phyloP scores from a whole-genome alignment of 2,329 filamentous ascomycete species.

The Fusarium transvaalense region DNA sequence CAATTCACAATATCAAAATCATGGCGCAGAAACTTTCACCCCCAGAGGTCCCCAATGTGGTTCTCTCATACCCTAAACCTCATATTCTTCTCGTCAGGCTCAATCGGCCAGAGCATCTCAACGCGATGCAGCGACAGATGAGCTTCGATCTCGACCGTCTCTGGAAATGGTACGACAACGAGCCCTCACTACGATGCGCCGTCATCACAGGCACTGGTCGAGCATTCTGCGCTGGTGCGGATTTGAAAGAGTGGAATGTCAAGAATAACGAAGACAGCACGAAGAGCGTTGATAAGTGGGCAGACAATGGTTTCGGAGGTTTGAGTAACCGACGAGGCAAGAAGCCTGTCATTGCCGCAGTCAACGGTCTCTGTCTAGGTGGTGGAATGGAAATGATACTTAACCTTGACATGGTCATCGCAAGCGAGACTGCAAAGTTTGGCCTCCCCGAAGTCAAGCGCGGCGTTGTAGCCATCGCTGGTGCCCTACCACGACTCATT shows the following conservation, averaged over 20 bases:
- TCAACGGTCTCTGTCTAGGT: conserved; percentile 79
- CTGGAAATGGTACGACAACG: conserved; percentile 72
- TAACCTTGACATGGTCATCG: conserved; percentile 78
- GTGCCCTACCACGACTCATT: conserved; percentile 74
- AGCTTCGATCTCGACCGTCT: conserved; percentile 63
- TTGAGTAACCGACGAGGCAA: conserved; percentile 73
- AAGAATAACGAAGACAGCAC: conserved; percentile 52
- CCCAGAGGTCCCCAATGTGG: conserved; percentile 56
- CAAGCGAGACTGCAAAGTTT: conserved; percentile 67
- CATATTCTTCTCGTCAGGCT: conserved; percentile 71
- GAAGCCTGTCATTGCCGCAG: conserved; percentile 80
- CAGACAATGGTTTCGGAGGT: conserved; percentile 67
- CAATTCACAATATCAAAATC: conserved; percentile 20
- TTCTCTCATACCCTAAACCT: conserved; percentile 64
- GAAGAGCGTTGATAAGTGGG: conserved; percentile 57
- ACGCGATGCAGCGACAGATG: conserved; percentile 64
- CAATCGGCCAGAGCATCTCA: conserved; percentile 69
- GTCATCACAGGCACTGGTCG: conserved; percentile 72
- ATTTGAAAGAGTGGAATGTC: conserved; percentile 72
- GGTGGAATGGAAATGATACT: conserved; percentile 81
- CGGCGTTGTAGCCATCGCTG: conserved; percentile 77
- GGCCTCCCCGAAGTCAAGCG: conserved; percentile 77
- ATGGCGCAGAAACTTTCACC: conserved; percentile 53
- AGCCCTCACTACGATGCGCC: conserved; percentile 70
- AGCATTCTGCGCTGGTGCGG: conserved; percentile 76